Percentiles rank a stretch among this genome's conserved stretches.
phyloP scores from a whole-genome alignment of 805 yeast species.

The Saturnispora diversa region DNA sequence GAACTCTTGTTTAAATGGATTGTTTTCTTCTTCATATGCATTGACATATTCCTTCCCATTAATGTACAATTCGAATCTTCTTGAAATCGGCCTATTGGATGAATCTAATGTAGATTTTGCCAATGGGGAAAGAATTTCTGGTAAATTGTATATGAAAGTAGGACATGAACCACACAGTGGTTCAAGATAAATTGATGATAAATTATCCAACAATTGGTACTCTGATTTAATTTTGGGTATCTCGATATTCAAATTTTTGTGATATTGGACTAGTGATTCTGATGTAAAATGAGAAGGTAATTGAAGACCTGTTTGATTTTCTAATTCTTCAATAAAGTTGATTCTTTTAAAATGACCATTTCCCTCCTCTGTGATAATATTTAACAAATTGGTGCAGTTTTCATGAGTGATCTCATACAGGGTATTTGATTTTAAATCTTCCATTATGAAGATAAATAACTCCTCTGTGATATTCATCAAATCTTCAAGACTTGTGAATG shows the following conservation, averaged over 20 bases:
- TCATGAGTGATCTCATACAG: slow-evolving; percentile 18
- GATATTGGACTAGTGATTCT: slow-evolving; percentile 36
- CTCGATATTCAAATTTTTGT: slow-evolving; percentile 29
- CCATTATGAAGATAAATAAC: slow-evolving; percentile 39
- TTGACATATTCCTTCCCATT: slow-evolving; percentile 75
- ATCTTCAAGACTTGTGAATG: slow-evolving; percentile 58
- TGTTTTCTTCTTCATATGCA: slow-evolving; percentile 95
- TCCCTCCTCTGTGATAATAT: slow-evolving; percentile 14
- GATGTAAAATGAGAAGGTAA: slow-evolving; percentile 38
- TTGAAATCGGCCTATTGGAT: slow-evolving; percentile 33
- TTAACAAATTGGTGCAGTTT: slow-evolving; percentile 18
- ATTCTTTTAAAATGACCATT: slow-evolving; percentile 33
- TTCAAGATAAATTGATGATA: slow-evolving; percentile 46
- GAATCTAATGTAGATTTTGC: slow-evolving; percentile 52
- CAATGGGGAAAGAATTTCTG: slow-evolving; percentile 76
- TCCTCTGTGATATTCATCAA: slow-evolving; percentile 58
- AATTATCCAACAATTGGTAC: slow-evolving; percentile 30
- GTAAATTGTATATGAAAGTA: slow-evolving; percentile 73
- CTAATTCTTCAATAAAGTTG: slow-evolving; percentile 65
- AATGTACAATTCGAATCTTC: slow-evolving; percentile 79
- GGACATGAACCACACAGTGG: slow-evolving; percentile 53
- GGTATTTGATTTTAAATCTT: slow-evolving; percentile 23
- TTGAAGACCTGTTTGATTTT: slow-evolving; percentile 38
- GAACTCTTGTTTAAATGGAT: slow-evolving; percentile 59
- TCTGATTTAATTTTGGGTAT: slow-evolving; percentile 39